Evolutionary conservation across 2,329 filamentous ascomycete species (phyloP), one percentile per base, ranked within the genome.

Genomic region (Rachicladosporium sp.): DNA sequence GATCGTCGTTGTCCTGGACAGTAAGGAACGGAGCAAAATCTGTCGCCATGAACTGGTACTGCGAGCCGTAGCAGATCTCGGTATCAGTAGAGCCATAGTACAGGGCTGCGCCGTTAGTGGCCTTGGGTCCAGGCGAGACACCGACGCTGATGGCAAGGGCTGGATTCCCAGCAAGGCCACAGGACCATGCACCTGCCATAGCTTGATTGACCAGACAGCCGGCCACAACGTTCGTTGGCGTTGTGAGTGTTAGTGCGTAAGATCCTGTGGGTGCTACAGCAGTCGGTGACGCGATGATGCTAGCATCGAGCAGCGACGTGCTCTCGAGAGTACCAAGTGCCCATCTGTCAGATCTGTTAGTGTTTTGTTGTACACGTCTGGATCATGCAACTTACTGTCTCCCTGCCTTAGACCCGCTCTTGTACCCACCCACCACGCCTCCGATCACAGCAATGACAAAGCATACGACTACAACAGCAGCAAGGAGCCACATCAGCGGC

Each of bases 121-220:
- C 45, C 10, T 44, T 39, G 12, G 46, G 44, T 10, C 40, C 47
- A 6, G 46, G 46, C 9, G 46, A 38, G 10, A 35, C 42, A n/a
- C 38, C 46, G 19, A 61, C 50, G 29, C 42, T 48, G 33, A 61
- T 50, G 11, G 48, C 56, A 19, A 55, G 42, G 10, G 49, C 47
- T 8, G 50, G 46, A 8, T 47, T 46, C 13, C 51, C 51, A 32
- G 48, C 47, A 7, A 80, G 63, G 10, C 71, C 65, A 53, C 80
- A 84, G 43, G 66, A 72, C 80, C 80, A 84, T 1, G 78, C 72
- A 36, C 66, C 57, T n/a, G 65, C 61, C 48, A 78, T 70, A 1
- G 57, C 64, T 1, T 68, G 63, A 41, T 79, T 66, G 27, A 66
- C 65, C 43, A 83, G 66, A 53, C 80, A 84, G 0, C 67, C 64